A percentile compares a stretch with the other conserved stretches of the same genome.
Evolutionary conservation across 495 filamentous ascomycete species (phyloP).

Genomic region (Penicillium coffeae): DNA sequence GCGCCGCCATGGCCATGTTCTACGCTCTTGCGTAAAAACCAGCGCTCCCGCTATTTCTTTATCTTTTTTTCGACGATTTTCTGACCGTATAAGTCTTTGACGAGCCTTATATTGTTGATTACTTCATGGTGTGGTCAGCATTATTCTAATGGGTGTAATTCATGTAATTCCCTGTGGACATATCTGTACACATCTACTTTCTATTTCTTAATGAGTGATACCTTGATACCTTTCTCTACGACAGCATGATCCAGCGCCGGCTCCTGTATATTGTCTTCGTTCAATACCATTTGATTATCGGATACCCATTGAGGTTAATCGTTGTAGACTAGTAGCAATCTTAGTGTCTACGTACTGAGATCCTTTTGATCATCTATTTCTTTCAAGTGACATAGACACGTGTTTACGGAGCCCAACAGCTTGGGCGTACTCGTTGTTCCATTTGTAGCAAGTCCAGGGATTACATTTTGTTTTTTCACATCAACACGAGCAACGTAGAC

Average conservation of each 20-base stretch:
- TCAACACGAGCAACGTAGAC: not conserved
- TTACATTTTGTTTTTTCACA: too few species aligned
- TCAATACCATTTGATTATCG: not conserved
- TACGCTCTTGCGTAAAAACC: conserved; percentile 27
- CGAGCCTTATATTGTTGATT: not conserved
- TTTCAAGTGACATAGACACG: too few species aligned
- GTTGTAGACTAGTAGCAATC: too few species aligned
- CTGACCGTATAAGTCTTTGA: not conserved
- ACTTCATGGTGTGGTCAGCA: not conserved
- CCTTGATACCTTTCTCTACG: conserved; percentile 28
- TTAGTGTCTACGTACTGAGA: too few species aligned
- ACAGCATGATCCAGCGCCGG: conserved; percentile 24
- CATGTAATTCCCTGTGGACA: not conserved
- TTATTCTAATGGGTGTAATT: conserved; percentile 5
- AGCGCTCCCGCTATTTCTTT: not conserved
- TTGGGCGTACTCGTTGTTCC: too few species aligned
- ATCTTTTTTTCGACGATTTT: not conserved
- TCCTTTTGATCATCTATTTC: too few species aligned
- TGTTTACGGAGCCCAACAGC: too few species aligned
- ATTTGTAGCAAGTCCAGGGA: too few species aligned
- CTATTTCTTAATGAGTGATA: conserved; percentile 17
- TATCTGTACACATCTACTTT: conserved; percentile 9
- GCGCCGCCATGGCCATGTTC: conserved; percentile 26
- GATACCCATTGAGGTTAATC: too few species aligned
- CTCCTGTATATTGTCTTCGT: conserved; percentile 10